phyloP scores from a whole-genome alignment of 305 asterid species.

The Fraxinus angustifolia region DNA sequence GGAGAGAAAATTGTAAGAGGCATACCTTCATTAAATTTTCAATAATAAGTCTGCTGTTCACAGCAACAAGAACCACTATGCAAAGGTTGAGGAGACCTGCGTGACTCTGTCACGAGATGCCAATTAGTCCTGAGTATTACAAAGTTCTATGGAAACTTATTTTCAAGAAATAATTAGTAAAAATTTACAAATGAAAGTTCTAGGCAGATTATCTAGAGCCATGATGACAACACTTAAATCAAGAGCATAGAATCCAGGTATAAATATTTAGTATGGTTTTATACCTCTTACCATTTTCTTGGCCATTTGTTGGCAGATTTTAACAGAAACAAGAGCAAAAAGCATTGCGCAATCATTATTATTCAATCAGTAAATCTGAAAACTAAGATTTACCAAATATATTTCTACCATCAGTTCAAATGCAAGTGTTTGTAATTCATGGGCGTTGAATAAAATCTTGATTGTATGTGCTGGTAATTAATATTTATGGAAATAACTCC shows the following conservation, averaged over 20 bases:
- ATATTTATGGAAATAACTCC: background rate
- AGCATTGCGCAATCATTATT: background rate
- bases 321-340: background rate
- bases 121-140: constrained; percentile 22
- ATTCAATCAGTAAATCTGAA: background rate
- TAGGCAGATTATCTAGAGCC: background rate
- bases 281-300: background rate
- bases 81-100: constrained; percentile 98
- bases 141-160: background rate
- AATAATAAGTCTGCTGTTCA: constrained; percentile 94
- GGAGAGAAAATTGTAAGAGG: constrained; percentile 4
- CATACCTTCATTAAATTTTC: constrained; percentile 97
- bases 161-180: background rate
- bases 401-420: background rate
- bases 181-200: background rate
- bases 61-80: constrained; percentile 97
- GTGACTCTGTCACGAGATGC: constrained; percentile 77
- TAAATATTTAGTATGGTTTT: background rate
- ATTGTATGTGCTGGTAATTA: background rate
- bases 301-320: background rate
- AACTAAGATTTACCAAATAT: background rate
- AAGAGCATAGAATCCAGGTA: background rate
- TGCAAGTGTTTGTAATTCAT: background rate
- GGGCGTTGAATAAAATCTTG: background rate
- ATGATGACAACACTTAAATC: background rate